Evolutionary conservation across 1,284 basidiomycete species (phyloP).

Genomic region (Puccinia polysora): DNA sequence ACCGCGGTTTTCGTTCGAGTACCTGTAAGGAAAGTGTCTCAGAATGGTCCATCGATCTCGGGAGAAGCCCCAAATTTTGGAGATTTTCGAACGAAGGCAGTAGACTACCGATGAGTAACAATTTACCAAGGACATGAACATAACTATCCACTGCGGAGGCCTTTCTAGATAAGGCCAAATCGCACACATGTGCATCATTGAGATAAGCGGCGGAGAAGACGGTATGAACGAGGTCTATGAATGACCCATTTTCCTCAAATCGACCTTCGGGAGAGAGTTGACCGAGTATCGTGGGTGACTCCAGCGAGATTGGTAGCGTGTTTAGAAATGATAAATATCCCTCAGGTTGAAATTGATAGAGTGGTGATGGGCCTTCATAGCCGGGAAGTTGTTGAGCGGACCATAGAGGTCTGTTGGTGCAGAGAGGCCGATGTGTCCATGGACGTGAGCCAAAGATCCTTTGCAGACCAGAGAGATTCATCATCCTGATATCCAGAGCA

Average conservation of each 20-base stretch:
- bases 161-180: constrained; percentile 12
- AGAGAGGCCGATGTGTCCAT: background rate
- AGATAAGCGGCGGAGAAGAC: constrained; percentile 18
- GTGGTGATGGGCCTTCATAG: constrained; percentile 15
- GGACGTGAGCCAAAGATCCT: too few species aligned
- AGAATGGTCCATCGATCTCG: too few species aligned
- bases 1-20: constrained; percentile 3
- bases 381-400: constrained; percentile 1
- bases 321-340: constrained; percentile 10
- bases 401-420: background rate
- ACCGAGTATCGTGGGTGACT: constrained; percentile 23
- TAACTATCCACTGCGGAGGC: constrained; percentile 19
- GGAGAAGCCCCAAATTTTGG: background rate
- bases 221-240: constrained; percentile 19
- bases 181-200: constrained; percentile 25
- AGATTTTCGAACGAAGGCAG: background rate
- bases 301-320: constrained; percentile 9
- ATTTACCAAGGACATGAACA: constrained; percentile 30
- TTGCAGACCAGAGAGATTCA: too few species aligned
- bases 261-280: background rate
- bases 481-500: too few species aligned
- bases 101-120: background rate
- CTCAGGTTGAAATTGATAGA: constrained; percentile 16
- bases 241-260: constrained; percentile 15
- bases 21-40: too few species aligned